Base-by-base conservation (phyloP, 768 basidiomycete genomes). In the Phylloporus sp. region DNA sequence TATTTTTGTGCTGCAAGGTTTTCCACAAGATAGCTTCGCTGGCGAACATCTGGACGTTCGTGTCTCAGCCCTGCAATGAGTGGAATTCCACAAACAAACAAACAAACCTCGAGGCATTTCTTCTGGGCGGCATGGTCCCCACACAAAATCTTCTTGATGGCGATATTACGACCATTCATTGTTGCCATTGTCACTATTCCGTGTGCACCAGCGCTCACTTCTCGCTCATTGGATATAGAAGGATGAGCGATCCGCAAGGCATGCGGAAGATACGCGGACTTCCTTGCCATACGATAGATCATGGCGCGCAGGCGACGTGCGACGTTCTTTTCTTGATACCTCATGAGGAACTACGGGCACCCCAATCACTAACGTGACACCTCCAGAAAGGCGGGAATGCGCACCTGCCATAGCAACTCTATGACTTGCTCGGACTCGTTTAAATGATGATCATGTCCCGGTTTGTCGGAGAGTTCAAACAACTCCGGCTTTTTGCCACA, bases 231-330 rank as follows among this genome's bases (percentile, higher is more conserved):
- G 3, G 40, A 39, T 20, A 49, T 36, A 14, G 39, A 47, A 11
- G 36, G 9, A 22, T 6, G 22, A 34, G 9, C 23, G 17, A 62
- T 64, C 17, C 10, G 40, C n/a, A 62, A n/a, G n/a, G 2, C 46
- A 37, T 2, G 27, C 13, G 60, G 65, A 11, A 64, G 41, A 36
- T 64, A 49, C 15, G 49, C 53, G 5, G 50, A 64, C 32, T 65
- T 64, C 37, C 62, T 62, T 23, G 65, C 49, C 53, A 66, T 50
- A 27, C 65, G 62, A 14, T 63, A 59, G 27, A 63, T 53, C 27
- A 38, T 43, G 28, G 57, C 50, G 34, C 42, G 55, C 26, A 62
- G 47, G 18, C 48, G 63, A 42, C 31, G 48, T 15, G 1, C 8
- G 5, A 53, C 37, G 5, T 48, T 37, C 6, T 0, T 13, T 5